These are phyloP conservation scores for Sutorius eximius DNA, from an alignment of 1,284 basidiomycete genomes.

Conservation along the genomic window DNA sequence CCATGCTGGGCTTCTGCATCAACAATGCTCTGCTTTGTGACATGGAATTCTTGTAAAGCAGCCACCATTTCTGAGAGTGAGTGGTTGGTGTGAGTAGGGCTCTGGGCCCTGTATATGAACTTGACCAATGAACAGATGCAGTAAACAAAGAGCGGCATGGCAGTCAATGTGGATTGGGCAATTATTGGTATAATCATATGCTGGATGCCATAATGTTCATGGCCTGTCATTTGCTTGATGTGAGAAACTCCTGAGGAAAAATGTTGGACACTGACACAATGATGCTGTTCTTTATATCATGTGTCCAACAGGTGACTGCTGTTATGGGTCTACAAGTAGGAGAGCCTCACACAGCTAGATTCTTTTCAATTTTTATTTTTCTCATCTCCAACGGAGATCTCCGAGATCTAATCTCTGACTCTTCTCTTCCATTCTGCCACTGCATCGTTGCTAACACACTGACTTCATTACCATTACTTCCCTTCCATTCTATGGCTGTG, in stretches of 20 bases:
- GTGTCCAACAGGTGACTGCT: background rate
- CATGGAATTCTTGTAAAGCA: constrained; percentile 5
- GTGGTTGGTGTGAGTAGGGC: background rate
- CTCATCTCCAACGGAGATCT: no score
- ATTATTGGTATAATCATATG: no score
- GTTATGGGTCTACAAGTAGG: no score
- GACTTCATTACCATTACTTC: no score
- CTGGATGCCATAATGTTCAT: background rate
- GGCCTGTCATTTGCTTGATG: constrained; percentile 2
- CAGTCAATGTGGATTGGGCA: background rate
- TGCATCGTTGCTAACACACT: no score
- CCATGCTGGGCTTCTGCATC: background rate
- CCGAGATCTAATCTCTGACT: no score
- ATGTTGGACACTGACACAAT: background rate
- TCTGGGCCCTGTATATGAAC: background rate
- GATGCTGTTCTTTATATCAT: background rate
- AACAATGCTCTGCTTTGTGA: background rate
- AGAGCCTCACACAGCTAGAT: no score
- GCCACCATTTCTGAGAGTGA: constrained; percentile 1
- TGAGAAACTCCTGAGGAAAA: background rate
- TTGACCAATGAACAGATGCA: background rate
- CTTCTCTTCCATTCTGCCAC: no score
- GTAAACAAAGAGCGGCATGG: background rate
- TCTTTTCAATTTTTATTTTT: no score
- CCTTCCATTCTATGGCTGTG: no score